Percentiles rank a stretch among this genome's conserved stretches.
Evolutionary conservation across 2,329 filamentous ascomycete species (phyloP).

Genomic region (Fusarium irregulare): DNA sequence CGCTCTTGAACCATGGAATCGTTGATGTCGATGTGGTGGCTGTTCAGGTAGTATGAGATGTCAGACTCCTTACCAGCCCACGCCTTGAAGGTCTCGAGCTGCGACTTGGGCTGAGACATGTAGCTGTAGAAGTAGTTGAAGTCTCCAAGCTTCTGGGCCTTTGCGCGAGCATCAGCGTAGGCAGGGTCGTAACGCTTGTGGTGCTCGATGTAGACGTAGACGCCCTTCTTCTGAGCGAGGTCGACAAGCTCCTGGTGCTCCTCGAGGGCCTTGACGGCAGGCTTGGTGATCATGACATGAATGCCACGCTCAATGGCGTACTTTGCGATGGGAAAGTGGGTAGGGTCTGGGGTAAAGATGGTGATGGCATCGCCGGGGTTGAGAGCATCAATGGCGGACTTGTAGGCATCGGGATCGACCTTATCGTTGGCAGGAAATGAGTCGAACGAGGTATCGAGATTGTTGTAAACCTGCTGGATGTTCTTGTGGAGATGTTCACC

Average conservation of each 20-base stretch:
- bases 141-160: slow-evolving; percentile 81
- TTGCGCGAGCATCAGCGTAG: slow-evolving; percentile 86
- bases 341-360: slow-evolving; percentile 94
- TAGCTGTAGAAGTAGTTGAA: slow-evolving; percentile 99
- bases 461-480: slow-evolving; percentile 88
- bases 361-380: slow-evolving; percentile 88
- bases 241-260: slow-evolving; percentile 83
- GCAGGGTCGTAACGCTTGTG: slow-evolving; percentile 97
- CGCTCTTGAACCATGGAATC: slow-evolving; percentile 85
- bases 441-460: slow-evolving; percentile 85
- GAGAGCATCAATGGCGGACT: slow-evolving; percentile 85
- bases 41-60: slow-evolving; percentile 96
- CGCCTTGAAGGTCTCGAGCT: slow-evolving; percentile 93
- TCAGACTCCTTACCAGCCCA: slow-evolving; percentile 94
- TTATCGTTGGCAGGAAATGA: slow-evolving; percentile 82
- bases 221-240: slow-evolving; percentile 77
- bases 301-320: slow-evolving; percentile 90
- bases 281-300: slow-evolving; percentile 94
- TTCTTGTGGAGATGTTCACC: slow-evolving; percentile 87
- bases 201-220: slow-evolving; percentile 94
- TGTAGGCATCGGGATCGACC: slow-evolving; percentile 85
- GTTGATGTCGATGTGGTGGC: slow-evolving; percentile 91
- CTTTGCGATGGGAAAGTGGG: slow-evolving; percentile 90
- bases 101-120: slow-evolving; percentile 92
- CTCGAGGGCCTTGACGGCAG: slow-evolving; percentile 84